Conservation (phyloP, 1,284 basidiomycete genomes). For the Ceratobasidium sp. region DNA sequence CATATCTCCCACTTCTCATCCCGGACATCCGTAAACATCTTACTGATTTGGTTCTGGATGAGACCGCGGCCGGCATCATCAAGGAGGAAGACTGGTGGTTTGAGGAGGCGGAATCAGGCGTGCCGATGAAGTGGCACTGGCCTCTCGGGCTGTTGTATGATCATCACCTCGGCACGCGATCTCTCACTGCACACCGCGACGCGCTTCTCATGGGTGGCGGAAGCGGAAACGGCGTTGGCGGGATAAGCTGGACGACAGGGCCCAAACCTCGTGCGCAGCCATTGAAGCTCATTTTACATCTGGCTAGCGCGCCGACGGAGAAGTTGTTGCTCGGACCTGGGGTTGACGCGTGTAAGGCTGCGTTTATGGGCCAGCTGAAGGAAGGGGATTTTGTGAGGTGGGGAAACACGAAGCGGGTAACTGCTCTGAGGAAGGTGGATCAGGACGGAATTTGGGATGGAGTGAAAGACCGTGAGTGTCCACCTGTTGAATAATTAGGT, state of each 20-base stretch:
- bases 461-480: constrained; percentile 82
- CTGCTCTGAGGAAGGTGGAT: constrained; percentile 84
- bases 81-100: constrained; percentile 96
- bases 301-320: constrained; percentile 84
- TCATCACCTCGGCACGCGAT: constrained; percentile 63
- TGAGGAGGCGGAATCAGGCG: constrained; percentile 76
- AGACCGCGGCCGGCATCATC: constrained; percentile 71
- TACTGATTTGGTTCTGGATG: constrained; percentile 89
- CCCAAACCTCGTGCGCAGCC: constrained; percentile 61
- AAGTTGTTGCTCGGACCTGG: constrained; percentile 82
- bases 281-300: constrained; percentile 82
- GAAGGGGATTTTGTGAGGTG: constrained; percentile 95
- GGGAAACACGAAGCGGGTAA: constrained; percentile 94
- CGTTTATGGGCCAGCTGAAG: constrained; percentile 93
- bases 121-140: constrained; percentile 92
- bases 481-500: not conserved
- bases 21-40: constrained; percentile 86
- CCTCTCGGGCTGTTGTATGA: constrained; percentile 92
- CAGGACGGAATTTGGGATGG: constrained; percentile 96
- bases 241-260: constrained; percentile 27
- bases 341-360: constrained; percentile 84
- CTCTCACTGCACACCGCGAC: constrained; percentile 33
- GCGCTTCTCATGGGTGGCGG: not conserved
- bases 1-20: constrained; percentile 89
- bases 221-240: not conserved